A percentile compares a stretch with the other conserved stretches of the same genome.
Conservation (phyloP, 106 monocot genomes). For the Phalaenopsis equestris region DNA sequence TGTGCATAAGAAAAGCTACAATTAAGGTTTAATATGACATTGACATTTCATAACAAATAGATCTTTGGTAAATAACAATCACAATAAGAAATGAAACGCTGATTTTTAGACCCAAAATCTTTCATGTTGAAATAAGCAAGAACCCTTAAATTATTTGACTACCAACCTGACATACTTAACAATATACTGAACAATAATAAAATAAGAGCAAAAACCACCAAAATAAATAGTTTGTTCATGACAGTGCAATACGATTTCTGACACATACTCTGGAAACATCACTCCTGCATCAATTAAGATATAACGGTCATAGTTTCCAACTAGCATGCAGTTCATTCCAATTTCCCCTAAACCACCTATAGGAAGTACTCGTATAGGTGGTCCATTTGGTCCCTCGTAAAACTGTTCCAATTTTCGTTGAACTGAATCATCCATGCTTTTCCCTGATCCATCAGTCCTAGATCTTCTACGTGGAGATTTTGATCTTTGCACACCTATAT, state of each 20-base stretch:
- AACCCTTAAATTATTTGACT: background rate
- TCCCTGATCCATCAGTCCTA: constrained; percentile 58
- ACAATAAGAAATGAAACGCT: background rate
- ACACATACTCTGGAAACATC: constrained; percentile 98
- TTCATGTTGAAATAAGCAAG: background rate
- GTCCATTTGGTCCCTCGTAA: constrained; percentile 91
- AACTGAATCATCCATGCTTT: constrained; percentile 96
- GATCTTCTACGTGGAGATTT: constrained; percentile 43
- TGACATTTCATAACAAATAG: background rate
- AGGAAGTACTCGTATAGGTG: constrained; percentile 90
- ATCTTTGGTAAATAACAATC: background rate
- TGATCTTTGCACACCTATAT: constrained; percentile 42
- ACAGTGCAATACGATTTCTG: constrained; percentile 1
- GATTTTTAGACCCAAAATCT: background rate
- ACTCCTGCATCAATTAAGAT: constrained; percentile 95
- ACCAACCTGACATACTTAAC: background rate
- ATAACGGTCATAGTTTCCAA: constrained; percentile 92
- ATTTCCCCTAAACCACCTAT: constrained; percentile 98
- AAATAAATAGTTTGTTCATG: background rate
- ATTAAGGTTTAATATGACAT: background rate
- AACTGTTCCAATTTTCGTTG: constrained; percentile 93
- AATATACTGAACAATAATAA: constrained; percentile 1
- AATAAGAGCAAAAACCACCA: background rate
- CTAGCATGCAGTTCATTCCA: constrained; percentile 99
- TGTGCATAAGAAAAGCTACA: background rate